Conservation (phyloP, 768 basidiomycete genomes). For the Rhodotorula graminis region DNA sequence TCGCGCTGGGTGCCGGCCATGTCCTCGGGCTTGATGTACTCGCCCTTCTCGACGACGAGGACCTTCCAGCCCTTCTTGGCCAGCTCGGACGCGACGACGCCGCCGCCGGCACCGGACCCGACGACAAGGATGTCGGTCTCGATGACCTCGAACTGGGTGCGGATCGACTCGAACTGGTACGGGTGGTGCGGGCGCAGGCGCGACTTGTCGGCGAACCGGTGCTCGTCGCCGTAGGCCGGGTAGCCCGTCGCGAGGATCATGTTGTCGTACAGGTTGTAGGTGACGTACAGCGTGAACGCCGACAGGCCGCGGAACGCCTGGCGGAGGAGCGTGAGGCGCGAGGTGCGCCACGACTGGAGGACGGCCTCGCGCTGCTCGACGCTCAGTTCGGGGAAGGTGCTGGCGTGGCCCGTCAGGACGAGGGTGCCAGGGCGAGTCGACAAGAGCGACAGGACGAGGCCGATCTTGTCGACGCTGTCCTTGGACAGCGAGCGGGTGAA, state of each 20-base stretch:
- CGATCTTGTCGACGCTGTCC: slow-evolving; percentile 19
- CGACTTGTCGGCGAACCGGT: slow-evolving; percentile 11
- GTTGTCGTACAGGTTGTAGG: slow-evolving; percentile 24
- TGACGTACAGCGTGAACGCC: slow-evolving; percentile 18
- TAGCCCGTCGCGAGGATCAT: slow-evolving; percentile 17
- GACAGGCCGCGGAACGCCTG: slow-evolving; percentile 26
- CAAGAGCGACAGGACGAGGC: slow-evolving; percentile 16
- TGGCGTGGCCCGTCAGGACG: slow-evolving; percentile 21
- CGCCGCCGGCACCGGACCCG: slow-evolving; percentile 41
- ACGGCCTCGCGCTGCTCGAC: slow-evolving; percentile 22
- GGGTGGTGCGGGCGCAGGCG: slow-evolving; percentile 15
- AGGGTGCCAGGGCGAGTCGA: slow-evolving; percentile 33
- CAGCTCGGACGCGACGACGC: slow-evolving; percentile 37
- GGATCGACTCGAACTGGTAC: slow-evolving; percentile 24
- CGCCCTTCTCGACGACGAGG: slow-evolving; percentile 41
- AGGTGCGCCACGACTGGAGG: slow-evolving; percentile 23
- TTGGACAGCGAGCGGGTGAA: slow-evolving; percentile 11
- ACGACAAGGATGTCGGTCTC: slow-evolving; percentile 41
- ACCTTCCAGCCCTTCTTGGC: slow-evolving; percentile 34
- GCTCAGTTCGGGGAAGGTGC: slow-evolving; percentile 18
- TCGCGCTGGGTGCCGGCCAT: slow-evolving; percentile 28
- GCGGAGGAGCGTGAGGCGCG: slow-evolving; percentile 19
- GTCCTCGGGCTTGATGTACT: slow-evolving; percentile 36
- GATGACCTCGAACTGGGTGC: slow-evolving; percentile 9
- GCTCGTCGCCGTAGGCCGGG: slow-evolving; percentile 20